Evolutionary conservation across 495 filamentous ascomycete species (phyloP), one percentile per base, ranked within the genome.

Genomic region (Haplographium delicatum): DNA sequence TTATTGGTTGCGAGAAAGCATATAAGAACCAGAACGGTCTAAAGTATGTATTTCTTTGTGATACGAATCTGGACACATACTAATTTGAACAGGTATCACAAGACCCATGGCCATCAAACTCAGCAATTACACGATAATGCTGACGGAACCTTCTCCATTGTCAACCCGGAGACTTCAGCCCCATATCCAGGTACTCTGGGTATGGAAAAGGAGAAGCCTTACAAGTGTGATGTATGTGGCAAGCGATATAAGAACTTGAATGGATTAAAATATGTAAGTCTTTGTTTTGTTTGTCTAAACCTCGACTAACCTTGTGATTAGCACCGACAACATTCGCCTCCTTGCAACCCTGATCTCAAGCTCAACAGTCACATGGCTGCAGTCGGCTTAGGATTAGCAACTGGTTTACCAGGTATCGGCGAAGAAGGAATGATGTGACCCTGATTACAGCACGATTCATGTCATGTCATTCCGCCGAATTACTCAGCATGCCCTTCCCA

Each of bases 181-280:
- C 93, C 93, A 0, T 97, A 96, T 53, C 91, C 93, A 0, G 94
- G 94, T 44, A 96, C 95, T 7, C 72, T 94, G 9, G 94, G 94
- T 7, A 99, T 99, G 94, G 93, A 99, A 70, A 99, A 97, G 66
- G 90, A 96, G 71, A 99, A 99, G 68, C 93, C 93, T 5, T 96
- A 97, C 68, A 87, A 88, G 62, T 99, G 93, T 67, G 89, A 96
- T 42, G 81, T 88, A 13, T 99, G 93, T 62, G 91, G 93, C 56
- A 99, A 99, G 72, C 84, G 93, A 20, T 99, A 99, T 73, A 99
- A 99, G 82, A 99, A 99, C 63, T 68, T 99, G 42, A 99, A 99
- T 63, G 89, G 89, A 11, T 78, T 95, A 11, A 95, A 95, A 80
- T 95, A 95, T 60, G 76, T 80, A 72, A 62, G 76, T 65, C 19